Conservation (phyloP, 805 yeast species). For the Ogataea allantospora region DNA sequence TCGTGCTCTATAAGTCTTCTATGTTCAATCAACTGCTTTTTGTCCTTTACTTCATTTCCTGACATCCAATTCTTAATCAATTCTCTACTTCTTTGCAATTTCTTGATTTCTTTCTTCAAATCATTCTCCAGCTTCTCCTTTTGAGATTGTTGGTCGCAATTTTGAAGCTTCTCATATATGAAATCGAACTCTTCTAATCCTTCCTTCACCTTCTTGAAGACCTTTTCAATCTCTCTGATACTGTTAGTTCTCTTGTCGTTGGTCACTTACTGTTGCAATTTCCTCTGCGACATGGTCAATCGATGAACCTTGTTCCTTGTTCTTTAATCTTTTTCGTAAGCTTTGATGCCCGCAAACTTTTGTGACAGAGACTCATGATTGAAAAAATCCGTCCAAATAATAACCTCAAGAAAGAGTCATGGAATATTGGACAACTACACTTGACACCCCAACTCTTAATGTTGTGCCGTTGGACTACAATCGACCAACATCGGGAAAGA, state of each 20-base stretch:
- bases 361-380: slow-evolving; percentile 3
- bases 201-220: slow-evolving; percentile 87
- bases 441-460: slow-evolving; percentile 81
- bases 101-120: slow-evolving; percentile 90
- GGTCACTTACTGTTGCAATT: slow-evolving; percentile 46
- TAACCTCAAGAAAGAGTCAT: slow-evolving; percentile 20
- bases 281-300: slow-evolving; percentile 45
- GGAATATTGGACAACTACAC: slow-evolving; percentile 59
- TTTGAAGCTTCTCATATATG: slow-evolving; percentile 79
- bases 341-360: slow-evolving; percentile 2
- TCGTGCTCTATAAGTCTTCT: slow-evolving; percentile 67
- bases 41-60: slow-evolving; percentile 88
- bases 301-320: slow-evolving; percentile 2
- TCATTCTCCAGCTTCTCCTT: slow-evolving; percentile 92
- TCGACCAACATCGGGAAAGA: slow-evolving; percentile 66
- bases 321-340: slow-evolving; percentile 5
- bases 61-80: slow-evolving; percentile 94
- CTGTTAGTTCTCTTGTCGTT: slow-evolving; percentile 6
- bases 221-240: slow-evolving; percentile 79
- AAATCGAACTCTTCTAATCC: slow-evolving; percentile 85
- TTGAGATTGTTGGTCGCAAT: slow-evolving; percentile 79
- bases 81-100: slow-evolving; percentile 88
- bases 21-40: slow-evolving; percentile 75
- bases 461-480: slow-evolving; percentile 86
- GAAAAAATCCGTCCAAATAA: slow-evolving; percentile 3